Base-by-base conservation (phyloP, 2,329 filamentous ascomycete genomes). In the Monosporascus sp. region DNA sequence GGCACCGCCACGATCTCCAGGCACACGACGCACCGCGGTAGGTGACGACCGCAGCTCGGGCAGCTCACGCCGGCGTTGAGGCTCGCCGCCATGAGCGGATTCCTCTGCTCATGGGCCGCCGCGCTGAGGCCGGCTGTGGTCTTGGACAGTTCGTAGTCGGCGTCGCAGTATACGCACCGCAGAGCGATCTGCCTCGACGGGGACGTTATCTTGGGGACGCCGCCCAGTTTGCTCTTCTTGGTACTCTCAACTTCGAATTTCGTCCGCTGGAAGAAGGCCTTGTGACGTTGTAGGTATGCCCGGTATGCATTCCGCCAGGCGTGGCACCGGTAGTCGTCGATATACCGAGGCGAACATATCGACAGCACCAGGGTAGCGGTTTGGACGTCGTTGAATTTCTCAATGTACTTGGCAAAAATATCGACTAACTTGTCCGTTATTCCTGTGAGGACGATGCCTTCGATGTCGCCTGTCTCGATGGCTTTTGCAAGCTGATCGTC, bases 161-260 rank as follows among this genome's bases (percentile, higher is more conserved):
- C 77, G 62, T 88, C 84, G 71, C 89, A 94, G 71, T 89, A 89
- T 47, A 87, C 79, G 70, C 89, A 94, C 47, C 88, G 82, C 48
- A 94, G 79, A 5, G 86, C 83, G 50, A 93, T 82, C 69, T 90
- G 88, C 35, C 85, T 76, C 2, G 82, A 82, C 1, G 85, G 79
- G 1, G 85, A 80, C 53, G 82, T 83, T 58, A 88, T 78, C 7
- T 81, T 79, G n/a, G 81, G 81, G 7, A 72, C 69, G 41, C 86
- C 87, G 50, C 84, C 79, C 50, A 82, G 81, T 53, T 85, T 82
- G 59, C 85, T 87, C 59, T 81, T 81, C 58, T 84, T 83, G 24
- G 86, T 89, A 63, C 88, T 88, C 65, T 89, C 85, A 55, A 89
- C 87, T 60, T 89, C 86, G 70, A 91, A 93, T 62, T 86, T 87